Evolutionary conservation across 371 early-diverging fungal genomes (phyloP).

Genomic region (Lichtheimia corymbifera): DNA sequence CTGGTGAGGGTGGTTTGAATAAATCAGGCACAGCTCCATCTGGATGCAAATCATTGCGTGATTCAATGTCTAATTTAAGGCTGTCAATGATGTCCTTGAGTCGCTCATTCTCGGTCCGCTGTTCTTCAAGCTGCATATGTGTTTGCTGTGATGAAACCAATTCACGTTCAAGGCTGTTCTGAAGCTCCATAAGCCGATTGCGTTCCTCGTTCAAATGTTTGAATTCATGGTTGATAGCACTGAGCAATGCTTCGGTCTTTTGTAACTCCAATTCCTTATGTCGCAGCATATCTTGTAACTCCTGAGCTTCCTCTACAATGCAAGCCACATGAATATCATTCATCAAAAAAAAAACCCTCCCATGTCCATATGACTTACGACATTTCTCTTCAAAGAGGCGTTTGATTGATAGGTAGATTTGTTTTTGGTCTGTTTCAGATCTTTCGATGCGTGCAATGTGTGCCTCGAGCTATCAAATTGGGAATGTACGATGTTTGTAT

Average conservation of each 20-base stretch:
- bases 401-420: constrained; percentile 48
- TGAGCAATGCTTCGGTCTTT: constrained; percentile 36
- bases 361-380: constrained; percentile 24
- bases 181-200: constrained; percentile 35
- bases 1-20: background rate
- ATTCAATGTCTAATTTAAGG: constrained; percentile 48
- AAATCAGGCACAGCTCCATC: background rate
- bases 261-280: constrained; percentile 46
- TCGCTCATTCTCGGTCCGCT: constrained; percentile 50
- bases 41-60: constrained; percentile 16
- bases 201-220: constrained; percentile 41
- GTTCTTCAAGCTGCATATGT: constrained; percentile 50
- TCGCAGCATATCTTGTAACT: constrained; percentile 43
- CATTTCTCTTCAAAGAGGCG: constrained; percentile 54
- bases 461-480: constrained; percentile 37
- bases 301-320: constrained; percentile 48
- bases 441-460: constrained; percentile 49
- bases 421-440: constrained; percentile 52
- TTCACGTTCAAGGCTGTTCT: constrained; percentile 42
- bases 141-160: constrained; percentile 40
- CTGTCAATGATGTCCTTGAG: constrained; percentile 52
- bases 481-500: no score
- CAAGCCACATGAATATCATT: constrained; percentile 1
- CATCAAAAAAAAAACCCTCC: no score
- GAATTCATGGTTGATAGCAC: constrained; percentile 38